Base-by-base conservation (phyloP, 2,329 filamentous ascomycete genomes). In the Ophidiomyces ophidiicola region DNA sequence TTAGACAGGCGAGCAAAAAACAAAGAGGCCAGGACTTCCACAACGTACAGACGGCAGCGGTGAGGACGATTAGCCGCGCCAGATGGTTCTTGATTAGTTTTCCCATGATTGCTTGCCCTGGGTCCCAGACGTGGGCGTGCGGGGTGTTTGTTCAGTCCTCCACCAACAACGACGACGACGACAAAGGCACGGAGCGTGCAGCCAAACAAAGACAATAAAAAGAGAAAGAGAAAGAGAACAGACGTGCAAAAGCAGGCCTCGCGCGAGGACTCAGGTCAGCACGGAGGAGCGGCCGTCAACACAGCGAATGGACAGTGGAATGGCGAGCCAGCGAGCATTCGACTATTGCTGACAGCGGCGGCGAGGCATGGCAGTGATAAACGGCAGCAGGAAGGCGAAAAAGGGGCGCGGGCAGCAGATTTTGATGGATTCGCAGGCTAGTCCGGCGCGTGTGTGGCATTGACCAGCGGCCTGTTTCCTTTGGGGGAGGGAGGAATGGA, bases 51-150 rank as follows among this genome's bases (percentile, higher is more conserved):
- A 69, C 62, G 50, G 84, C 80, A 25, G 90, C 85, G 19, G 83
- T 84, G 58, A 98, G 69, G 62, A 93, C 74, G 57, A 98, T 90
- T 55, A 98, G 78, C 45, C 90, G 81, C 51, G 86, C 90, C 85
- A 85, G 94, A 70, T 98, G 90, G 69, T 96, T 96, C 74, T 98
- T 98, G 69, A 98, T 96, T 58, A 98, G 78, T 66, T 81, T 90
- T 63, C 90, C 90, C 90, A 98, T 98, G 20, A 23, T 42, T 11
- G 19, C 32, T 33, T 41, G 32, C 39, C 30, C 35, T 33, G 20
- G 14, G 23, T 39, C 35, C 39, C 14, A 17, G 19, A 36, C 10
- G 23, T 15, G 11, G 21, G 21, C 21, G n/a, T n/a, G n/a, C n/a
- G n/a, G n/a, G n/a, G n/a, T n/a, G n/a, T n/a, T n/a, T n/a, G n/a